Base-by-base conservation (phyloP, 179 eudicot species). In the Silene noctiflora region DNA sequence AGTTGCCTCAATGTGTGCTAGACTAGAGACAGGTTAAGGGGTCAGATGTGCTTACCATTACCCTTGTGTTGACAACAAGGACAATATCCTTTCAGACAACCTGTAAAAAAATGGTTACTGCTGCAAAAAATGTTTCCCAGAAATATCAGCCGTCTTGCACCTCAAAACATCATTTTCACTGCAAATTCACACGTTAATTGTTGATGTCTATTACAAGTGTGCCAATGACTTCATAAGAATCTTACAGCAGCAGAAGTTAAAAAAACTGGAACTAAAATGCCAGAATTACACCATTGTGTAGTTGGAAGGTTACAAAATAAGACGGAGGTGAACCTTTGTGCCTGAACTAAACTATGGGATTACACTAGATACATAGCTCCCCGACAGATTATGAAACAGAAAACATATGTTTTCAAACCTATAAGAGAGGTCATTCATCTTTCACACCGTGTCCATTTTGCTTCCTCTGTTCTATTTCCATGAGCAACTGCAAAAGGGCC, bases 401-500 rank as follows among this genome's bases (percentile, higher is more conserved):
- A 71, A 53, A 71, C 46, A 13, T 55, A 29, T 71, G 62, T 27
- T 55, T 55, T 2, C 64, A 44, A 19, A 13, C 29, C 56, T 39
- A 2, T 11, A 42, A 68, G 51, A 35, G 25, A 68, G 20, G 73
- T 71, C 75, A 71, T 27, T 71, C 75, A 7, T 71, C 75, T 53
- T 53, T 55, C 69, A 79, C 75, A 1, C 77, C 77, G 64, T 78
- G 68, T 62, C 84, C 87, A 69, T 68, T 81, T 35, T 71, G 82
- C 78, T 87, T 90, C 83, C 79, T 84, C 64, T 87, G 74, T 22
- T 87, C 97, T 60, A 81, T 93, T 85, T 96, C 98, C 64, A 94
- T 82, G 22, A 93, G 91, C 85, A 96, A 86, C 2, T 84, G 76
- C 39, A 96, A 59, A 42, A 96, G 91, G 79, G 99, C 98, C 83